Base-by-base conservation (phyloP, 2,329 filamentous ascomycete species). In the Coniochaeta sp. region DNA sequence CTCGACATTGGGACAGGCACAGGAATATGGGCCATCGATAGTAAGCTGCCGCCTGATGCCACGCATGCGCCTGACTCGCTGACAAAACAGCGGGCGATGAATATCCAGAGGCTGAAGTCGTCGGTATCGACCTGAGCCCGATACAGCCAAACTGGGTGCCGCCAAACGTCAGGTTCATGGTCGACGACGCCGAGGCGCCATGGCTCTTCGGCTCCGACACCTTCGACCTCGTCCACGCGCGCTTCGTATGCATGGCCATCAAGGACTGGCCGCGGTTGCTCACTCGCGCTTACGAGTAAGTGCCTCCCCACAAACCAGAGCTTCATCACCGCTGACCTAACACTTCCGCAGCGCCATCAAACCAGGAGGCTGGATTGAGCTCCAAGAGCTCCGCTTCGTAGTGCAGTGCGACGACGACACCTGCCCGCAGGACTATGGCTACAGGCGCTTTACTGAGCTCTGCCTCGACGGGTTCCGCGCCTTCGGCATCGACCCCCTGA, bases 181-280 rank as follows among this genome's bases (percentile, higher is more conserved):
- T 68, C 6, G 67, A 68, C n/a, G 66, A 69, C 28, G 61, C 62
- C 12, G 66, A 69, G 46, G 59, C 61, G 7, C 52, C 57, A 6
- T 68, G 65, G 65, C 18, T 66, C 3, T 54, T 59, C 26, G 50
- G 55, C 6, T 52, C 55, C 0, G 52, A 58, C 16, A 57, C 58
- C 3, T 47, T 59, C 10, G 65, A 69, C 51, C 56, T 65, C 6
- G 61, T 67, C 2, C 65, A 69, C 42, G 40, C 65, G 20, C 52
- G 67, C 9, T 59, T 61, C 48, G 65, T 59, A 12, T 58, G 57
- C 3, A 60, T 64, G 13, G 60, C 75, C 26, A 72, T 86, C 38
- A 68, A 71, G 18, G 71, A 85, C 58, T 60, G 81, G 22, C 61
- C 66, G 12, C 69, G 72, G 49, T 70, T 81, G 2, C 76, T 78